Evolutionary conservation across 2,329 filamentous ascomycete genomes (phyloP), one percentile per base, ranked within the genome.

Genomic region (Tympanopsis confertula): DNA sequence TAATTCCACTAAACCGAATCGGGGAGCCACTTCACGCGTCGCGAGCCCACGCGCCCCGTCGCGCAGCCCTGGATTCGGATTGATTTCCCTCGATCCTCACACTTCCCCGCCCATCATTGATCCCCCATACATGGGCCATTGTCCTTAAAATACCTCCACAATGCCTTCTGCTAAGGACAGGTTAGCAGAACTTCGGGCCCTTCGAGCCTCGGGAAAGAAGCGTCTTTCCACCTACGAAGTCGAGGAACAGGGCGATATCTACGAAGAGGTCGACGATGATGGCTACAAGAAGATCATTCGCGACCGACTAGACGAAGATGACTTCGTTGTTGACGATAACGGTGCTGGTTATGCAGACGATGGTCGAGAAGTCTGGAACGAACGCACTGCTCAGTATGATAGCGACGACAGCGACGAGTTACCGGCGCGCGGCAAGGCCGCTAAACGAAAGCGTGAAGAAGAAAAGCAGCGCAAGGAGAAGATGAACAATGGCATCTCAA

Each of bases 311-410:
- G 85, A 96, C 53, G 72, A 94, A 51, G 91, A 98, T 50, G 91
- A 98, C 62, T 98, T 98, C 52, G 89, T 98, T 38, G 88, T 98
- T 42, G 91, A 96, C 65, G 91, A 98, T 63, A 94, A 95, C 64
- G 89, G 89, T 52, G 86, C 89, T 55, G 89, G 91, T 26, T 98
- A 98, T 53, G 89, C 86, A 46, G 89, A 96, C 56, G 91, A 96
- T 54, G 91, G 91, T 42, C 81, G 91, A 39, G 88, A 94, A 61
- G 91, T 96, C 50, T 89, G 89, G 88, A 79, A 89, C 59, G 30
- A 33, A 33, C 75, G 82, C 49, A 71, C 81, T 45, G 66, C 69
- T 46, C 69, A 69, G 42, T 65, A 74, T 54, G 68, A 71, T 44
- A 75, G 82, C 56, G 83, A 79, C 24, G 83, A 79, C 24, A 86